Percentiles rank a stretch among this genome's conserved stretches.
Conservation (phyloP, 1,139 yeast species). For the Diutina pseudorugosa region DNA sequence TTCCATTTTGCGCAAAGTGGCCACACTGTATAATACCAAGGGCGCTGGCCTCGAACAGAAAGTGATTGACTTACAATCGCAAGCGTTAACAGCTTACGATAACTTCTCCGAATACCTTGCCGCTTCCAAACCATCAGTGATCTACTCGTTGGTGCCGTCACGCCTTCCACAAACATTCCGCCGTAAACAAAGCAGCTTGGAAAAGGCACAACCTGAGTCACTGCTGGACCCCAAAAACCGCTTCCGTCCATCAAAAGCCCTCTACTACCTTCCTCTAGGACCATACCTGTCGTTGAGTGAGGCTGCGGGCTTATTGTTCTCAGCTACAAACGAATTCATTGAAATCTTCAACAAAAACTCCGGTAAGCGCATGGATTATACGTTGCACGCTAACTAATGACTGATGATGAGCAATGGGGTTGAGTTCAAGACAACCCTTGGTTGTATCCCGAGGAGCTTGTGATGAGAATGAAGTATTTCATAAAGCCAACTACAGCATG, state of each 20-base stretch:
- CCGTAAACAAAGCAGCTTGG: background rate
- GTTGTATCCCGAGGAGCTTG: too few relatives aligned
- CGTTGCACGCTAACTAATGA: background rate
- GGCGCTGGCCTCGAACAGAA: background rate
- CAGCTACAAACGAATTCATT: conserved; percentile 1
- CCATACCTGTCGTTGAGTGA: background rate
- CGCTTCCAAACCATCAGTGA: background rate
- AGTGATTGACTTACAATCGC: background rate
- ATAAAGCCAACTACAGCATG: too few relatives aligned
- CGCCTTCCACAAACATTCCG: background rate
- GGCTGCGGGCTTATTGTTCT: background rate
- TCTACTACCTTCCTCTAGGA: background rate
- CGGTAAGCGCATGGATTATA: background rate
- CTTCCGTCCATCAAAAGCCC: background rate
- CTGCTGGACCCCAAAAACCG: background rate
- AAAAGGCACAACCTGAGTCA: background rate
- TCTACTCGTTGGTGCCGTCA: background rate
- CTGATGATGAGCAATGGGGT: too few relatives aligned
- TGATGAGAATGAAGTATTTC: too few relatives aligned
- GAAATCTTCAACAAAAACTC: background rate
- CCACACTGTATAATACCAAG: background rate
- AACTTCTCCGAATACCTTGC: background rate
- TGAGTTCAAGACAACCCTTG: too few relatives aligned
- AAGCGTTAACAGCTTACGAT: background rate
- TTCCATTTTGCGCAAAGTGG: background rate